Evolutionary conservation across 305 asterid genomes (phyloP), one percentile per base, ranked within the genome.

Genomic region (Fraxinus sp.): DNA sequence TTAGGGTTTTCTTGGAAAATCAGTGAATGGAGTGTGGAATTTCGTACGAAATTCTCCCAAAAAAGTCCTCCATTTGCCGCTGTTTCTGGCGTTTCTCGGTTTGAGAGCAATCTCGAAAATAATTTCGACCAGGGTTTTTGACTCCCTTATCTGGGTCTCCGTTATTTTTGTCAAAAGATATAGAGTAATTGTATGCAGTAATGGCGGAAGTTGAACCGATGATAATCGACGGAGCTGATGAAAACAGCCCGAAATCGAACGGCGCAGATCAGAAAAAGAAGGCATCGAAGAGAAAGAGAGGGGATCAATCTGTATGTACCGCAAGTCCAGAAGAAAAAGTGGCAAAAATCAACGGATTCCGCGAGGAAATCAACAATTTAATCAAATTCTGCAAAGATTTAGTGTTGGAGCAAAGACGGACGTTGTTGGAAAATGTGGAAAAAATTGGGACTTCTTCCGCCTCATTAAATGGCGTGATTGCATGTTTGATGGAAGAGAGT

Each of bases 401-500:
- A 33, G 79, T 77, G 7, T 37, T 55, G 52, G 90, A 83, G 33
- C 87, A 81, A n/a, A 83, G 81, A 72, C 85, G 83, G 81, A 85
- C 11, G 7, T 77, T 87, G 36, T 35, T 84, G 86, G 91, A 79
- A 64, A 71, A 62, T 46, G 85, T 78, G 76, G 89, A 85, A 68
- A 78, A 82, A 57, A 13, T 66, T 80, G 86, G 80, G 74, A 62
- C 8, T 71, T 74, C 84, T 37, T 80, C 82, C 46, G 33, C 79
- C 81, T 78, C 83, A 18, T 55, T 86, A 84, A 91, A 90, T 81
- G 82, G 86, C 35, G 83, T 88, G 83, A 86, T 93, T 82, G 98
- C 97, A 3, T 89, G 94, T 68, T 86, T 93, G 79, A 85, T 96
- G 90, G 98, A 96, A 77, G 99, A 93, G 90, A 92, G 97, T 26